phyloP scores from a whole-genome alignment of 176 grass and related monocot genomes.

The Alloteropsis semialata region DNA sequence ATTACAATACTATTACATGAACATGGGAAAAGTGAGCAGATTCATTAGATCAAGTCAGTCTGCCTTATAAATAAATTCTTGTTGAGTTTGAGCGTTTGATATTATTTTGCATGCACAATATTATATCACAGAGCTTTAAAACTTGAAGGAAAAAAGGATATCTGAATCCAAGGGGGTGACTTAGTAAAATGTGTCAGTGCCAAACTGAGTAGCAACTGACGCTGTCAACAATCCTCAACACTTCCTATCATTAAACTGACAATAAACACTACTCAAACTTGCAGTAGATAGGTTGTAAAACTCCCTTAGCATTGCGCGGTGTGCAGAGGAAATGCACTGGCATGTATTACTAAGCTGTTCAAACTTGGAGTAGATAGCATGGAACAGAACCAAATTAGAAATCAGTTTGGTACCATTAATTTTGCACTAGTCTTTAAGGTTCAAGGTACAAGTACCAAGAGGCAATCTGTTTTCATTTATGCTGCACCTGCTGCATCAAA shows the following conservation, averaged over 20 bases:
- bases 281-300: too few species aligned
- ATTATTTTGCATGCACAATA: constrained; percentile 14
- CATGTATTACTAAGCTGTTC: too few species aligned
- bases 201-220: background rate
- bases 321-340: too few species aligned
- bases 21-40: background rate
- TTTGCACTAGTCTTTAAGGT: constrained; percentile 11
- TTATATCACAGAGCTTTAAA: background rate
- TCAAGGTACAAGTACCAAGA: background rate
- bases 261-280: background rate
- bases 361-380: too few species aligned
- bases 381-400: background rate
- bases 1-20: background rate
- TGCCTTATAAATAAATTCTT: background rate
- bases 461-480: too few species aligned
- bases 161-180: background rate
- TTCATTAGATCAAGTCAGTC: background rate
- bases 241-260: background rate
- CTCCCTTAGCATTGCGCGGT: too few species aligned
- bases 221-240: background rate
- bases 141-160: background rate
- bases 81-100: background rate
- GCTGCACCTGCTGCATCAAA: background rate
- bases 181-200: background rate
- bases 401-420: background rate